Base-by-base conservation (phyloP, 2,329 filamentous ascomycete species). In the Hirsutella thompsonii region DNA sequence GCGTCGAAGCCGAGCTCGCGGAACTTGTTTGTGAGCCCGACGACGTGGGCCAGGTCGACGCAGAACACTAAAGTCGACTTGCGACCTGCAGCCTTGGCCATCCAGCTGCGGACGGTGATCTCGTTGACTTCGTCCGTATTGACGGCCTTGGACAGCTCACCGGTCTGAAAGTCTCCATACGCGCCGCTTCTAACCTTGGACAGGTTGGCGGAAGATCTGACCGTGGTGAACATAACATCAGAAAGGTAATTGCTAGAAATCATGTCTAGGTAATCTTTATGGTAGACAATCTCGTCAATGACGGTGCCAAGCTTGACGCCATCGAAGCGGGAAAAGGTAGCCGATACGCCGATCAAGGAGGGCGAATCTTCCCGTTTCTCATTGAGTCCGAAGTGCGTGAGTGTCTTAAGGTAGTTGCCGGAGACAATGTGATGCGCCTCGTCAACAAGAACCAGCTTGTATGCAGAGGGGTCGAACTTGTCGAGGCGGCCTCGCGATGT, bases 351-450 rank as follows among this genome's bases (percentile, higher is more conserved):
- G 11, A 98, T 81, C 13, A 98, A 67, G 16, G 78, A 74, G 0
- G 85, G 81, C 1, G 56, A 60, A 37, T 56, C 60, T 6, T 41
- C 33, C 42, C 50, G 59, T 47, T 63, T 67, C 38, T 63, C 52
- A 41, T 76, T 61, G 16, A 94, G 70, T 0, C 80, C 76, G 57
- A 98, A 94, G 58, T 96, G 78, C n/a, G 72, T 67, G 37, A 98
- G 66, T 0, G 79, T 72, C 34, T 74, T 71, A 46, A 93, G 69
- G 54, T 96, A 96, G 8, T 79, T 78, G 2, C 76, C 71, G 1
- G 92, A 84, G 36, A 95, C 89, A 40, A 96, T 94, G 60, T 98
- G 92, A 58, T 98, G 92, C 4, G 90, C 92, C 62, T 98, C 92
- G 49, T 98, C 92, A 4, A 98, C 90, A 3, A 98, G 71, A 0